Base-by-base conservation (phyloP, 768 basidiomycete species). In the Mycena albidolilacea region DNA sequence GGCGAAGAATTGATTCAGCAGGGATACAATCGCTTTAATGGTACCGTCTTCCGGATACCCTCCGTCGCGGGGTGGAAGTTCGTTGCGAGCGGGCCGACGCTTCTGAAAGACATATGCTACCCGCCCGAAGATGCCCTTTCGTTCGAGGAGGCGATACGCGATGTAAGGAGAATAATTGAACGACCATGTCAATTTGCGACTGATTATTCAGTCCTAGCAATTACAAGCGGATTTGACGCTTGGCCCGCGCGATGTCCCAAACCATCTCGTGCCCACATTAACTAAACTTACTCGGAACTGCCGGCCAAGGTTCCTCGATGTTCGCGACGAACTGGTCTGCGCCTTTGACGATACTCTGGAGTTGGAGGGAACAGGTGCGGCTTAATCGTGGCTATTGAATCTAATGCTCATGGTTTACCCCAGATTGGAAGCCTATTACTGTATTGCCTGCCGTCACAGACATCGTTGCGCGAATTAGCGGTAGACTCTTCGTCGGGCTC, bases 241-340 rank as follows among this genome's bases (percentile, higher is more conserved):
- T 14, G 50, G n/a, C n/a, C 19, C n/a, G 14, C 50, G 50, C n/a
- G n/a, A 52, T n/a, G 50, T 2, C 5, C 57, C 57, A 9, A 5
- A 59, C 37, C 57, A 59, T 39, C 12, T 17, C 15, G 8, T 19
- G 17, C 15, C 57, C 37, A 23, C 15, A 9, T 14, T 35, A 19
- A 38, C 6, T 4, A 15, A 38, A 4, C 17, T 59, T 9, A 59
- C 57, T 19, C 57, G 57, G 14, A 59, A 38, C 19, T 14, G 57
- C 1, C 57, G 57, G 8, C 30, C n/a, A n/a, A 12, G 15, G 7
- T 38, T 59, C 37, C 57, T 37, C 3, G 37, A 59, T 0, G 17
- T 59, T 5, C 37, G 37, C 12, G 86, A 59, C 57, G 57, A 59
- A 19, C 15, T 59, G 5, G 57, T 59, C 57, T 19, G 35, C 19